These are phyloP conservation scores for Lactarius sp. DNA, from an alignment of 768 basidiomycete genomes.

Conservation along the genomic window DNA sequence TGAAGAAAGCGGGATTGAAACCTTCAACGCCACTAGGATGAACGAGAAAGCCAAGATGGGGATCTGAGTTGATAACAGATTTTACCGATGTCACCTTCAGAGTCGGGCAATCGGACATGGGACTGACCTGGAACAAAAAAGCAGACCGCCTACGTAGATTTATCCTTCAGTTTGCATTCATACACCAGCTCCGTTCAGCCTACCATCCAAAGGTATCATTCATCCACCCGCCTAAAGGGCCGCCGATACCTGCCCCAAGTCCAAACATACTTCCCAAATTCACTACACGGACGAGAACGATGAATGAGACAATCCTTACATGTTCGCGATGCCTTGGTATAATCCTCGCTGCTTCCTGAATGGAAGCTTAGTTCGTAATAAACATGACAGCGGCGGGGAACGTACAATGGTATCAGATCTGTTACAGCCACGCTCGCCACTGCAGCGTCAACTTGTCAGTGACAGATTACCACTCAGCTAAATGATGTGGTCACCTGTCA, in stretches of 20 bases:
- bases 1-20: constrained; percentile 71
- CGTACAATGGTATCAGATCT: constrained; percentile 85
- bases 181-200: constrained; percentile 27
- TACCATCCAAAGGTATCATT: constrained; percentile 85
- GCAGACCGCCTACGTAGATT: constrained; percentile 62
- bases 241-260: constrained; percentile 74
- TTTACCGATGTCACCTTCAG: not conserved
- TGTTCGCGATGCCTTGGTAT: constrained; percentile 88
- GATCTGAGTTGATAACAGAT: constrained; percentile 41
- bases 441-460: constrained; percentile 31
- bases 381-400: constrained; percentile 18
- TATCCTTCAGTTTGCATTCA: constrained; percentile 3
- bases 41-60: constrained; percentile 73
- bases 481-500: constrained; percentile 57
- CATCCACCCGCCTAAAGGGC: constrained; percentile 79
- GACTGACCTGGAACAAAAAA: constrained; percentile 75
- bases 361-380: constrained; percentile 12
- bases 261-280: constrained; percentile 66
- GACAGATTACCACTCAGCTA: constrained; percentile 5
- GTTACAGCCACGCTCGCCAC: constrained; percentile 81
- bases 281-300: constrained; percentile 4
- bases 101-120: constrained; percentile 21
- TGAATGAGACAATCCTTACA: constrained; percentile 45
- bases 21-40: constrained; percentile 65
- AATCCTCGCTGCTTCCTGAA: constrained; percentile 77